These are phyloP conservation scores for Xylaria sp. DNA, from an alignment of 2,329 filamentous ascomycete genomes.

Conservation along the genomic window DNA sequence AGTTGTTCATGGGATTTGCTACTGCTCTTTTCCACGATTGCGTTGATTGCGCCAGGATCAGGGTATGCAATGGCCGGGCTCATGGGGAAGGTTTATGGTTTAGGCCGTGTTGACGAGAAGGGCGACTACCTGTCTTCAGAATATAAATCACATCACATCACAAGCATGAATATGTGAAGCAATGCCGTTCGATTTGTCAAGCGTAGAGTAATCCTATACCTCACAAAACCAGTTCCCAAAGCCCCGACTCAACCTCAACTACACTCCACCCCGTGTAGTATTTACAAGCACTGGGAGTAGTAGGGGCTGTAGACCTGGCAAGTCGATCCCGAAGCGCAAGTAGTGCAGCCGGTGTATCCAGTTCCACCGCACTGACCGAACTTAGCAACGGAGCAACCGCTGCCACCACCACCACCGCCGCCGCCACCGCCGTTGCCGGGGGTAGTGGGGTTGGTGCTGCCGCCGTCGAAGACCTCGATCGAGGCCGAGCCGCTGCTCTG, in stretches of 20 bases:
- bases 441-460: background rate
- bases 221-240: background rate
- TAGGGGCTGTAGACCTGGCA: constrained; percentile 11
- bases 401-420: background rate
- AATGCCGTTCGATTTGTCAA: background rate
- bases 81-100: no score
- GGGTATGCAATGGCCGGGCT: no score
- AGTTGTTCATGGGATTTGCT: no score
- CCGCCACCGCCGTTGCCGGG: background rate
- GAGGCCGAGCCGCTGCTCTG: constrained; percentile 19
- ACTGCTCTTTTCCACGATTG: no score
- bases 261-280: background rate
- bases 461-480: constrained; percentile 13
- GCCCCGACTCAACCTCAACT: background rate
- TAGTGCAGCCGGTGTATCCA: constrained; percentile 10
- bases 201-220: background rate
- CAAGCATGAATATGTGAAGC: background rate
- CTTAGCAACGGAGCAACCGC: constrained; percentile 12
- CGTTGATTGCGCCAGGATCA: no score
- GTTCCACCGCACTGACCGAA: constrained; percentile 15
- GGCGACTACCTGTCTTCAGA: no score
- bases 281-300: constrained; percentile 18
- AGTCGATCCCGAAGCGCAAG: constrained; percentile 11
- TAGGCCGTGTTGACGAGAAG: no score
- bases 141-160: no score